A percentile compares a stretch with the other conserved stretches of the same genome.
Evolutionary conservation across 345 rosid species (phyloP).

Genomic region (Reutealis trisperma): DNA sequence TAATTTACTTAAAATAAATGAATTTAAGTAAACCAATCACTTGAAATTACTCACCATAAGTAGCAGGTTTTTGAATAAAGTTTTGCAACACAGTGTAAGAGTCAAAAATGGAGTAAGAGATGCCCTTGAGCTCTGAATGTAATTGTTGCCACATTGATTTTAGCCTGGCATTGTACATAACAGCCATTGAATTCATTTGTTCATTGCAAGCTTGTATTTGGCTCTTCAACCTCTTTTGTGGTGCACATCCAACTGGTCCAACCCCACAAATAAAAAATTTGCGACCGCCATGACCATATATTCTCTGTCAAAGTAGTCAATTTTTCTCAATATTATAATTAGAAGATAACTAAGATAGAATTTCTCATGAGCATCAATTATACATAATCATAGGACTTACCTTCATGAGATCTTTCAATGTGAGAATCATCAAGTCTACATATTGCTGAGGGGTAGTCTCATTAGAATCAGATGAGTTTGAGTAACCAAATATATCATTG

Average conservation of each 20-base stretch:
- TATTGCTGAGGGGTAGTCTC: slow-evolving; percentile 41
- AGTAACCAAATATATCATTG: slow-evolving; percentile 65
- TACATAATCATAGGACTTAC: slow-evolving; percentile 28
- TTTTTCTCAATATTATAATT: too few species aligned
- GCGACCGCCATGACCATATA: slow-evolving; percentile 47
- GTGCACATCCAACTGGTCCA: slow-evolving; percentile 57
- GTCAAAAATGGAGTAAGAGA: slow-evolving; percentile 58
- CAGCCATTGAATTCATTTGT: slow-evolving; percentile 41
- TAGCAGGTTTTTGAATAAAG: slow-evolving; percentile 50
- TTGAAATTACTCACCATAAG: slow-evolving; percentile 34
- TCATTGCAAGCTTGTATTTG: slow-evolving; percentile 45
- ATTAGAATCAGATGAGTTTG: slow-evolving; percentile 38
- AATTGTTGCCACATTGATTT: slow-evolving; percentile 42
- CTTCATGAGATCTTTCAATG: slow-evolving; percentile 57
- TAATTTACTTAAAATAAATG: too few species aligned
- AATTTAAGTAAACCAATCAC: too few species aligned
- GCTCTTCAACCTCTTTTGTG: slow-evolving; percentile 45
- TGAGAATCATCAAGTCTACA: slow-evolving; percentile 45
- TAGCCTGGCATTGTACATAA: slow-evolving; percentile 47
- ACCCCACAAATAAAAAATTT: slow-evolving; percentile 56
- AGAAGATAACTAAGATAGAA: too few species aligned
- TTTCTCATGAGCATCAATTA: too few species aligned
- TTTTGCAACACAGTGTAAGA: slow-evolving; percentile 39
- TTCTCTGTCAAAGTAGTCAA: slow-evolving; percentile 30
- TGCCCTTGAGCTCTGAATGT: slow-evolving; percentile 37